Conservation (phyloP, 345 rosid species). For the Gossypium mustelinum region DNA sequence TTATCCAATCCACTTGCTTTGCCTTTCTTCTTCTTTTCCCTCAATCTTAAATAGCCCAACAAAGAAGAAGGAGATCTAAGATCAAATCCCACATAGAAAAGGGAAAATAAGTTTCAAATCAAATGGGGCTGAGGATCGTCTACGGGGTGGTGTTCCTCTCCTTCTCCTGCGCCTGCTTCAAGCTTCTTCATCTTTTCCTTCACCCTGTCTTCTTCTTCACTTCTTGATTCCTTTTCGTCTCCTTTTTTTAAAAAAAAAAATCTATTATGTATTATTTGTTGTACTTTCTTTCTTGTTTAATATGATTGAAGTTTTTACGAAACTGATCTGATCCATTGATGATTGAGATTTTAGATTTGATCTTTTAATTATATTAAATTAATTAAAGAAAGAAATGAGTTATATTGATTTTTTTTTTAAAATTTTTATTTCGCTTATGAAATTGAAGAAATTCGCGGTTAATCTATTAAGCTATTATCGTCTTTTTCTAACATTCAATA, state of each 20-base stretch:
- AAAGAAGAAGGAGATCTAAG: not conserved
- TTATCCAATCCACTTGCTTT: not conserved
- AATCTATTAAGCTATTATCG: too few relatives aligned
- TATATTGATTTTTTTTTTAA: too few relatives aligned
- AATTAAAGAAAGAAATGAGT: too few relatives aligned
- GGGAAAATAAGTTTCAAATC: not conserved
- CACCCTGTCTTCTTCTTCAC: constrained; percentile 45
- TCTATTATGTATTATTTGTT: not conserved
- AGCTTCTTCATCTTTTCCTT: constrained; percentile 52
- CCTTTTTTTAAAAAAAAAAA: too few relatives aligned
- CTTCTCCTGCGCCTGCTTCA: constrained; percentile 56
- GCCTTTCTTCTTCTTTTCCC: not conserved
- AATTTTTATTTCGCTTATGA: too few relatives aligned
- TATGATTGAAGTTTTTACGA: too few relatives aligned
- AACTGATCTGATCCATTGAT: too few relatives aligned
- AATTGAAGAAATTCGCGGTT: too few relatives aligned
- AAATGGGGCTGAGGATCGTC: constrained; percentile 37
- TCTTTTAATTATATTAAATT: too few relatives aligned
- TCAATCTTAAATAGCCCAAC: not conserved
- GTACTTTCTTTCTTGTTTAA: not conserved
- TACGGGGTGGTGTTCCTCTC: constrained; percentile 45
- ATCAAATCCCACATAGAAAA: not conserved
- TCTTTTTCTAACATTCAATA: too few relatives aligned
- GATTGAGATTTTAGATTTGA: too few relatives aligned
- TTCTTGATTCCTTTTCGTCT: constrained; percentile 9